These are phyloP conservation scores for Yamadazyma sp. DNA, from an alignment of 805 yeast species.

Conservation along the genomic window DNA sequence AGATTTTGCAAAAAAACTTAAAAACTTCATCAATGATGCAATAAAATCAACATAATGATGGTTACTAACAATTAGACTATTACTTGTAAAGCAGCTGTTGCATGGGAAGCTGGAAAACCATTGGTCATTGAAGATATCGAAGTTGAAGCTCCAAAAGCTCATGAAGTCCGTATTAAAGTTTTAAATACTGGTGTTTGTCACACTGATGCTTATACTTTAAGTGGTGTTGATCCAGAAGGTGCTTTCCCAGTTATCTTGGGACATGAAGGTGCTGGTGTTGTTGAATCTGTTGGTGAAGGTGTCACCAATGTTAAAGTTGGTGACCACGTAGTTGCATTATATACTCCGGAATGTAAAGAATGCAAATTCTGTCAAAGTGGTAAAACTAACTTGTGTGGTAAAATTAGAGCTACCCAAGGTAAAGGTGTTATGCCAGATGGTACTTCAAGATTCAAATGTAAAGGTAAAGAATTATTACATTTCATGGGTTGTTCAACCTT, in stretches of 20 bases:
- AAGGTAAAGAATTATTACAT: constrained; percentile 82
- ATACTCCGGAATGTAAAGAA: constrained; percentile 94
- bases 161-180: constrained; percentile 92
- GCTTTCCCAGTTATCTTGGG: constrained; percentile 91
- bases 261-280: constrained; percentile 98
- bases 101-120: constrained; percentile 92
- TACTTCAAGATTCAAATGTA: constrained; percentile 81
- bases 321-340: constrained; percentile 88
- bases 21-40: not conserved
- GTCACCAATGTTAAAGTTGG: constrained; percentile 89
- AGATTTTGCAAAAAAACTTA: too few relatives aligned
- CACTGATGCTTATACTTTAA: constrained; percentile 94
- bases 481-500: constrained; percentile 99
- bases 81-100: constrained; percentile 93
- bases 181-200: constrained; percentile 94
- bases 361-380: constrained; percentile 95
- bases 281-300: constrained; percentile 92
- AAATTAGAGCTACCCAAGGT: constrained; percentile 97
- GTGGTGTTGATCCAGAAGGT: constrained; percentile 96
- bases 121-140: constrained; percentile 80
- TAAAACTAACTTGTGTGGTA: constrained; percentile 93
- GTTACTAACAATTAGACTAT: constrained; percentile 47
- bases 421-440: constrained; percentile 99
- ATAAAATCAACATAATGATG: not conserved
- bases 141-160: constrained; percentile 93